phyloP scores from a whole-genome alignment of 805 yeast genomes.

The Candida namnaoensis region DNA sequence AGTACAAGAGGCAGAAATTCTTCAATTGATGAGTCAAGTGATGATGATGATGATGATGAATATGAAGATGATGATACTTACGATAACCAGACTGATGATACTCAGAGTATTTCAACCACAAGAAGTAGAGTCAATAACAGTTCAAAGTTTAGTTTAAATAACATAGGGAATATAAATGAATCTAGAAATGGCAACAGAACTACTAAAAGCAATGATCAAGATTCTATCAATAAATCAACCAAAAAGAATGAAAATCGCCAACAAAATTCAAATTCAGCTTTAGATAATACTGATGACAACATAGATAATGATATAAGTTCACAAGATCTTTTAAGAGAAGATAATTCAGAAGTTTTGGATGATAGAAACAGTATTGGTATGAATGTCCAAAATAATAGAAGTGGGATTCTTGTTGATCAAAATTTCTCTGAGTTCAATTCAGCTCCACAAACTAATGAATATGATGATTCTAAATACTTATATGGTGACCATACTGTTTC shows the following conservation, averaged over 20 bases:
- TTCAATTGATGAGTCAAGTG: constrained; percentile 3
- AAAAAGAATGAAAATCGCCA: too few species aligned
- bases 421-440: constrained; percentile 16
- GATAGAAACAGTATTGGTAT: constrained; percentile 4
- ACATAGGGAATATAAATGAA: too few species aligned
- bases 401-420: constrained; percentile 15
- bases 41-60: constrained; percentile 12
- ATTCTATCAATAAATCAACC: too few species aligned
- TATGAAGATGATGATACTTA: constrained; percentile 17
- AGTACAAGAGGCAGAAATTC: neutral
- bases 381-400: constrained; percentile 2
- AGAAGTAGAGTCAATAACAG: too few species aligned
- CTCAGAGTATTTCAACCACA: too few species aligned
- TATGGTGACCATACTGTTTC: constrained; percentile 14
- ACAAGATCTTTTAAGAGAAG: neutral
- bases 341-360: constrained; percentile 1
- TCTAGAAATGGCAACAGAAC: too few species aligned
- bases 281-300: too few species aligned
- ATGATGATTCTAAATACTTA: constrained; percentile 7
- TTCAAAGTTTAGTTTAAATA: too few species aligned
- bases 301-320: too few species aligned
- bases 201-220: too few species aligned
- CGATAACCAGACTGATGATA: constrained; percentile 12
- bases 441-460: constrained; percentile 6
- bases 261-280: too few species aligned